Evolutionary conservation across 2,329 filamentous ascomycete genomes (phyloP).

Genomic region (Colletotrichum echinochloae): DNA sequence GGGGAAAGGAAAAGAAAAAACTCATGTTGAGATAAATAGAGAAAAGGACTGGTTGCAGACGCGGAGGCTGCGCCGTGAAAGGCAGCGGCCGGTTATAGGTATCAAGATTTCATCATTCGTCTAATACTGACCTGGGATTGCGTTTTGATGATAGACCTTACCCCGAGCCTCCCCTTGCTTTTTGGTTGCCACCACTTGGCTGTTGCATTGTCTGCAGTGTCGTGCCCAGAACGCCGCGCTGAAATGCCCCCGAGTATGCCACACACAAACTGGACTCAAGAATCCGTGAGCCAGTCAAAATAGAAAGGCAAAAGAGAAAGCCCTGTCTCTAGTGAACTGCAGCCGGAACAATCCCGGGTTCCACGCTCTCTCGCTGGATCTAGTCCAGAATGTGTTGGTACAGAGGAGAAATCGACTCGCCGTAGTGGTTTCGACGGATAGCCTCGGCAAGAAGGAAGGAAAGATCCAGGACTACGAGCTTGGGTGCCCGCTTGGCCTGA

Average conservation of each 20-base stretch:
- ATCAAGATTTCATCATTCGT: conserved; percentile 42
- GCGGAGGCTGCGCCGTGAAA: conserved; percentile 21
- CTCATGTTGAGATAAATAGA: conserved; percentile 33
- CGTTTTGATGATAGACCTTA: conserved; percentile 24
- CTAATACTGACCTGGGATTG: conserved; percentile 38
- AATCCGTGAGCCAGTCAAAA: conserved; percentile 22
- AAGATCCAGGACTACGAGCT: conserved; percentile 90
- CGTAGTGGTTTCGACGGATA: conserved; percentile 95
- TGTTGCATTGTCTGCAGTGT: conserved; percentile 29
- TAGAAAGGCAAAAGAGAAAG: conserved; percentile 27
- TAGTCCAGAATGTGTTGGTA: conserved; percentile 75
- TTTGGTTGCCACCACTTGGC: conserved; percentile 43
- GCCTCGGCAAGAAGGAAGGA: conserved; percentile 90
- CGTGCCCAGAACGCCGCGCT: conserved; percentile 51
- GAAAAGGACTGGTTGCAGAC: conserved; percentile 27
- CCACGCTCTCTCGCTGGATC: conserved; percentile 22
- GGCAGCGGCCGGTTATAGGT: conserved; percentile 40
- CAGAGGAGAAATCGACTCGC: conserved; percentile 80
- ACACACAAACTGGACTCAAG: conserved; percentile 26
- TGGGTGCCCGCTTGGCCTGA: conserved; percentile 77
- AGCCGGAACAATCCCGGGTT: conserved; percentile 44
- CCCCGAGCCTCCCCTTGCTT: conserved; percentile 38
- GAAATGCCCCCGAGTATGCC: conserved; percentile 41
- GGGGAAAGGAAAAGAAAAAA: conserved; percentile 37
- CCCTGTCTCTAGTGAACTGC: conserved; percentile 24